Evolutionary conservation across 2,329 filamentous ascomycete genomes (phyloP).

Genomic region (Penicillium sp.): DNA sequence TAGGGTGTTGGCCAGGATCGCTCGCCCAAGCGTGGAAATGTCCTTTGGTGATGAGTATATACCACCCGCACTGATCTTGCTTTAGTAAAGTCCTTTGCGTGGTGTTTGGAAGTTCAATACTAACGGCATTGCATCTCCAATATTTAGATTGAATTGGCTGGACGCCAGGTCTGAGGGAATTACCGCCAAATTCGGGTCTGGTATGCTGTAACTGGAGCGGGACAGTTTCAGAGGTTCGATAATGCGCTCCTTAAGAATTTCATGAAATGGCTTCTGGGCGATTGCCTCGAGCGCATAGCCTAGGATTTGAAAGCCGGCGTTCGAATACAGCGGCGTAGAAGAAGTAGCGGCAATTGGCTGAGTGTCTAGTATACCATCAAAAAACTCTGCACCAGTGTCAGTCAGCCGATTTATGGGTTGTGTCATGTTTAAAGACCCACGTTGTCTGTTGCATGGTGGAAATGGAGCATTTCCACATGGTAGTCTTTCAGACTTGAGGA

Average conservation of each 20-base stretch:
- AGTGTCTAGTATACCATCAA: conserved; percentile 32
- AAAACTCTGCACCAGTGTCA: conserved; percentile 31
- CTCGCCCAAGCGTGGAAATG: conserved; percentile 44
- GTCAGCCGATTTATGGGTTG: neutral
- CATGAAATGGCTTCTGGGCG: conserved; percentile 37
- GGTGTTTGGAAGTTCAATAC: conserved; percentile 9
- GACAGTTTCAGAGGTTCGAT: conserved; percentile 44
- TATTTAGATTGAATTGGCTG: conserved; percentile 36
- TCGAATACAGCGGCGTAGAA: conserved; percentile 37
- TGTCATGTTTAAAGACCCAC: conserved; percentile 3
- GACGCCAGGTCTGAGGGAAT: conserved; percentile 37
- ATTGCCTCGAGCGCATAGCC: conserved; percentile 44
- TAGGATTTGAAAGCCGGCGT: conserved; percentile 38
- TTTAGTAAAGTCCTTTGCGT: neutral
- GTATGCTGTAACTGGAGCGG: conserved; percentile 28
- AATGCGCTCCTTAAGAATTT: conserved; percentile 38
- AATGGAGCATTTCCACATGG: conserved; percentile 7
- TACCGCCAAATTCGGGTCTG: conserved; percentile 25
- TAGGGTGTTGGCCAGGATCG: conserved; percentile 44
- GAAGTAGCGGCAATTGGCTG: conserved; percentile 35
- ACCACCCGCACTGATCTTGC: conserved; percentile 37
- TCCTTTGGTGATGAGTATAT: conserved; percentile 49
- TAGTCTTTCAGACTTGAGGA: conserved; percentile 2
- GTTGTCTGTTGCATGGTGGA: conserved; percentile 6
- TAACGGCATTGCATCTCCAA: conserved; percentile 46